phyloP scores from a whole-genome alignment of 257 asterid species.

The Plantago elongata region DNA sequence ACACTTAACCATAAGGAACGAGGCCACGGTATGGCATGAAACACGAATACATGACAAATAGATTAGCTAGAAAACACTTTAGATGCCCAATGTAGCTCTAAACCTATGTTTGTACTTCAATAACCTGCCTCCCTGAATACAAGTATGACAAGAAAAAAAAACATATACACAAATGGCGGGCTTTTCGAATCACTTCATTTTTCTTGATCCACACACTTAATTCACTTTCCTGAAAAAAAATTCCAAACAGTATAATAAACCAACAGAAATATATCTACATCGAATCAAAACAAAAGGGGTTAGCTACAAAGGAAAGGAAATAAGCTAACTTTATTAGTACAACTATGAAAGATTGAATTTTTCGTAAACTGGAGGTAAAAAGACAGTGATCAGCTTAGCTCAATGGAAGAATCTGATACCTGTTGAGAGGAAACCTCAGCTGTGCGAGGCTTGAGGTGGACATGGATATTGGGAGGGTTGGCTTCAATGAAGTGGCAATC shows the following conservation, averaged over 20 bases:
- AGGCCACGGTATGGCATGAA: slow-evolving; percentile 3
- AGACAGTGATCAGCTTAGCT: not conserved
- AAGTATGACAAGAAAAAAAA: slow-evolving; percentile 8
- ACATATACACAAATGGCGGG: not conserved
- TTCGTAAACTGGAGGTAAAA: too few species aligned
- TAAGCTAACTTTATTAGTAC: not conserved
- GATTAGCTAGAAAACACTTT: too few species aligned
- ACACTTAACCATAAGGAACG: slow-evolving; percentile 1
- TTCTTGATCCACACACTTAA: not conserved
- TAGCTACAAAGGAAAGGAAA: not conserved
- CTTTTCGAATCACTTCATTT: too few species aligned
- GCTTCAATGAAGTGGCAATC: slow-evolving; percentile 48
- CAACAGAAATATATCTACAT: too few species aligned
- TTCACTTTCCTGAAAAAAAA: too few species aligned
- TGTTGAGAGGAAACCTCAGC: slow-evolving; percentile 85
- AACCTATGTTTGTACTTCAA: not conserved
- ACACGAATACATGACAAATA: slow-evolving; percentile 7
- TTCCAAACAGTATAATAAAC: too few species aligned
- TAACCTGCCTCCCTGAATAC: not conserved
- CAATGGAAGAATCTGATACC: slow-evolving; percentile 25
- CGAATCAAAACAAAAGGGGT: not conserved
- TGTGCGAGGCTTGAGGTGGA: slow-evolving; percentile 82
- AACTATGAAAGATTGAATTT: too few species aligned
- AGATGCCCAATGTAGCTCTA: not conserved
- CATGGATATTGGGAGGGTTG: slow-evolving; percentile 67